Evolutionary conservation across 805 yeast species (phyloP), one percentile per base, ranked within the genome.

Genomic region (Wickerhamiella alocasiicola): DNA sequence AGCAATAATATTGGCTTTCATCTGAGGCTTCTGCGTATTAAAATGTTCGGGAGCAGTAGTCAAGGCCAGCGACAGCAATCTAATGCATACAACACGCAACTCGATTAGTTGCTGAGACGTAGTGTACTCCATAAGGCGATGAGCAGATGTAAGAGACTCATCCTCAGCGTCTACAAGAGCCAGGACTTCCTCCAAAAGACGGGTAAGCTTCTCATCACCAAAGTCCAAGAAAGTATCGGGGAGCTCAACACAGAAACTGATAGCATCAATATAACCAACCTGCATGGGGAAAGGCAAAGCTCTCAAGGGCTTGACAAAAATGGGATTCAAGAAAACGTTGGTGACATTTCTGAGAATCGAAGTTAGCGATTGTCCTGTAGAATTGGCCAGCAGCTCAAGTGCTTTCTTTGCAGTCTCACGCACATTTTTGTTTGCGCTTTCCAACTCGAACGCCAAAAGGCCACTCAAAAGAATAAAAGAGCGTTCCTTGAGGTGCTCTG

Each of bases 281-380:
- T 93, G 98, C 95, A 88, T 91, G 4, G 95, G 91, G 63, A 93
- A 91, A 0, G 99, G 98, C 46, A 91, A 67, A 0, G 99, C 99
- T 47, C 99, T 70, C 44, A 91, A 62, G 0, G 99, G 99, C 55
- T 91, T 91, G 3, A 95, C 95, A 65, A 91, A 93, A 17, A 91
- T 91, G 5, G 99, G 97, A 0, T 93, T 81, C 35, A 91, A 62
- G 21, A 93, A 64, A 19, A 87, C 74, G 36, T 75, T 78, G 51
- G 85, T 83, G 40, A 93, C 87, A 15, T 88, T 87, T 4, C 76
- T 73, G 59, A 93, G 76, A 51, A 93, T 71, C 1, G 76, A 72
- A 1, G 88, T 71, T 33, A 83, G 68, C 1, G 93, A 72, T 11
- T 78, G 77, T 2, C 65, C 64, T 0, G 94, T 77, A 0, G 80